Conservation (phyloP, 1,139 yeast genomes). For the Zygosaccharomyces sapae region DNA sequence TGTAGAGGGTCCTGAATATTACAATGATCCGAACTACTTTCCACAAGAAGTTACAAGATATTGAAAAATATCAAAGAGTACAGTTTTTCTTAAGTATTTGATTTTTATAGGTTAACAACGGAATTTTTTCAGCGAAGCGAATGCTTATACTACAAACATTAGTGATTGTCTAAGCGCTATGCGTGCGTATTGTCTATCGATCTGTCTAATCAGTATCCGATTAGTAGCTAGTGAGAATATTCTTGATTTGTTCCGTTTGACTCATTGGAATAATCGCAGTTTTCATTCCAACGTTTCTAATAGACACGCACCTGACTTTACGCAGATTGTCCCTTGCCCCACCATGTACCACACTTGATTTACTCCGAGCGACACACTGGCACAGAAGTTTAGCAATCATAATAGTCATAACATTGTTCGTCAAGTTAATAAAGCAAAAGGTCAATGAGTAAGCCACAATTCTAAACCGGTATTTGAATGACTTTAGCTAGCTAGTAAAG, state of each 20-base stretch:
- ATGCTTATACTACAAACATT: too few relatives aligned
- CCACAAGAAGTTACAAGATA: conserved; percentile 9
- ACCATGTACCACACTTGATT: not conserved
- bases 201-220: too few relatives aligned
- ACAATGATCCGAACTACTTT: conserved; percentile 21
- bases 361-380: not conserved
- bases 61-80: not conserved
- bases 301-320: not conserved
- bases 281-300: not conserved
- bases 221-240: too few relatives aligned
- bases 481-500: not conserved
- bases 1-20: conserved; percentile 19
- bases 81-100: too few relatives aligned
- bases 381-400: not conserved
- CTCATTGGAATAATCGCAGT: not conserved
- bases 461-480: not conserved
- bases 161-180: too few relatives aligned
- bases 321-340: not conserved
- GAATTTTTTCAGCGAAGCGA: too few relatives aligned
- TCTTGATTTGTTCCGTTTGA: too few relatives aligned
- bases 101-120: not conserved
- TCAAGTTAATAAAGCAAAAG: not conserved
- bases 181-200: too few relatives aligned
- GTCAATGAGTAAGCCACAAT: not conserved
- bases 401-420: not conserved